Base-by-base conservation (phyloP, 23 red algal genomes). In the Gracilaria vermiculophylla region DNA sequence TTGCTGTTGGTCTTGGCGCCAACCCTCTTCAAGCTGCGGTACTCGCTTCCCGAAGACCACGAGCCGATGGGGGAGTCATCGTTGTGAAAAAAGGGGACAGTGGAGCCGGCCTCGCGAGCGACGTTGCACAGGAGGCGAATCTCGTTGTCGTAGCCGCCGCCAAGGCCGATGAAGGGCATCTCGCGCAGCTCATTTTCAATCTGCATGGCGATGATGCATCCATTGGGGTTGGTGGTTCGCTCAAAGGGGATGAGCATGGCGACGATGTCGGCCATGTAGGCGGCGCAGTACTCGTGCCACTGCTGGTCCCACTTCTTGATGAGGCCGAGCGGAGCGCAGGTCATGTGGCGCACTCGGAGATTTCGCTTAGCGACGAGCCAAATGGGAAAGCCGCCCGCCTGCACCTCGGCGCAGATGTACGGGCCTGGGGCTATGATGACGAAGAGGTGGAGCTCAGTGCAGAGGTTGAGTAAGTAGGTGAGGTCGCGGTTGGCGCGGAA, bases 351-450 rank as follows among this genome's bases (percentile, higher is more conserved):
- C 16, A 97, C 78, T n/a, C 88, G 45, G 16, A 97, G 53, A n/a
- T 97, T 48, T 25, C 95, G 51, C 53, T 89, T 92, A 44, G 95
- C 89, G 37, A 97, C 54, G 37, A 97, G 82, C 95, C 95, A 97
- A 5, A 91, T 77, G 17, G 95, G 95, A 80, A 89, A 97, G 62
- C 95, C 95, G 31, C 95, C 95, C 52, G 78, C 84, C 53, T 97
- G 95, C 40, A 89, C 86, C 62, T 97, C 95, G 28, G 95, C 95
- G 72, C 95, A 97, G 45, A 97, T 97, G 60, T 97, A 97, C 0
- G 95, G 95, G 0, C 95, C 95, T 0, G 95, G 95, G 42, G 95
- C 95, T 53, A 83, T 62, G 33, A 97, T 90, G 23, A 97, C 95
- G 50, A 93, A 92, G 17, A 97, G 90, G 20, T 84, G 82, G 29